Base-by-base conservation (phyloP, 2,329 filamentous ascomycete species). In the Parafenestella ontariensis region DNA sequence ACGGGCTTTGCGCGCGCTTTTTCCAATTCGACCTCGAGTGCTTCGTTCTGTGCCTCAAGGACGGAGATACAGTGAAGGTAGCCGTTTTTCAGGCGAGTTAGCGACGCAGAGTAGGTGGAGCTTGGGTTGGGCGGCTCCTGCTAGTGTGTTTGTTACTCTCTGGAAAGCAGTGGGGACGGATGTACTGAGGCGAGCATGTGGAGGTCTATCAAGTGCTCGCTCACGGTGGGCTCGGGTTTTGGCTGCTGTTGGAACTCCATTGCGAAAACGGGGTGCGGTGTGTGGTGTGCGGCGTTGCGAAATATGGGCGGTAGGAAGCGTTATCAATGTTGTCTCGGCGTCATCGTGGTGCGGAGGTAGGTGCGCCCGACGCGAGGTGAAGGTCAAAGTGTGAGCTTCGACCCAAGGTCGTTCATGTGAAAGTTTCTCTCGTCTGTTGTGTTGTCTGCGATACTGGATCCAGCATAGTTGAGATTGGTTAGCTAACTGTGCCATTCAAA, bases 31-130 rank as follows among this genome's bases (percentile, higher is more conserved):
- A 5, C 24, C 28, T 47, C 17, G 17, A 43, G 44, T 21, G 20
- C 44, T 15, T 28, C n/a, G 37, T 20, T 47, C 23, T 26, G 46
- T 7, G 20, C 26, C 17, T 40, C 34, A 6, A 49, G 33, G 10
- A 26, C 24, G n/a, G 40, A 17, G 3, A 54, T 52, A 5, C 24
- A 37, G n/a, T 20, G 26, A 1, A 47, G 36, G 20, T 47, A 48
- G 28, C 44, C 50, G 6, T 13, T 43, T 31, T 52, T 44, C 3
- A 52, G 44, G 13, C 50, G 50, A 1, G 37, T 47, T 6, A 52
- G 44, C 7, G 50, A 52, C 17, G 43, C 50, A n/a, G 49, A 48
- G 36, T 47, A 48, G 15, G 36, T 36, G 10, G 41, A 24, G 41
- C 23, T 31, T 29, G 23, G n/a, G 10, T 31, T 9, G 28, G 13